Percentiles rank a stretch among this genome's conserved stretches.
Evolutionary conservation across 306 rosid species (phyloP).

Genomic region (Pueraria montana): DNA sequence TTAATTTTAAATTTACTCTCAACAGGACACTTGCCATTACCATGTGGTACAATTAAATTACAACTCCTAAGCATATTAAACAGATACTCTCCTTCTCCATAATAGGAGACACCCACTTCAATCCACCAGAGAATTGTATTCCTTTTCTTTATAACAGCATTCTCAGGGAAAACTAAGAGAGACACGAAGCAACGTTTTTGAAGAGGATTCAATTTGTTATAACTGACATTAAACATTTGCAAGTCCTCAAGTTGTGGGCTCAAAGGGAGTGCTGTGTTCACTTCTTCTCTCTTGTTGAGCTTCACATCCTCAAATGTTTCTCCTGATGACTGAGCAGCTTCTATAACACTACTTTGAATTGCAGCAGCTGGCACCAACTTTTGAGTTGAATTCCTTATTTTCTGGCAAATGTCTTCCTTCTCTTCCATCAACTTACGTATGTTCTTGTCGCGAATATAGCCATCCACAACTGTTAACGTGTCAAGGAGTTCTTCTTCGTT

Average conservation of each 20-base stretch:
- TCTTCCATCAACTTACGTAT: not conserved
- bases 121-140: not conserved
- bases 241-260: not conserved
- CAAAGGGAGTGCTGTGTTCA: not conserved
- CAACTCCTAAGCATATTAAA: not conserved
- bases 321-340: not conserved
- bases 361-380: not conserved
- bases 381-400: not conserved
- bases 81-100: not conserved
- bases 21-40: not conserved
- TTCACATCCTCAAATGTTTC: not conserved
- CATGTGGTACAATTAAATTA: conserved; percentile 14
- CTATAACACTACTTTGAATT: too few species aligned
- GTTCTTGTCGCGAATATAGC: not conserved
- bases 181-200: conserved; percentile 40
- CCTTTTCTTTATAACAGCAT: conserved; percentile 48
- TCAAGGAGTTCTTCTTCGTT: conserved; percentile 18
- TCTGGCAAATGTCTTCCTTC: not conserved
- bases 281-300: not conserved
- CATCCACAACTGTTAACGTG: not conserved
- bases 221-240: too few species aligned
- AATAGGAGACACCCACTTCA: not conserved
- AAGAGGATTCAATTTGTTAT: not conserved
- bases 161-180: conserved; percentile 52
- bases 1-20: not conserved